A percentile compares a stretch with the other conserved stretches of the same genome.
Evolutionary conservation across 768 basidiomycete genomes (phyloP).

Genomic region (Dacryopinax primogenitus): DNA sequence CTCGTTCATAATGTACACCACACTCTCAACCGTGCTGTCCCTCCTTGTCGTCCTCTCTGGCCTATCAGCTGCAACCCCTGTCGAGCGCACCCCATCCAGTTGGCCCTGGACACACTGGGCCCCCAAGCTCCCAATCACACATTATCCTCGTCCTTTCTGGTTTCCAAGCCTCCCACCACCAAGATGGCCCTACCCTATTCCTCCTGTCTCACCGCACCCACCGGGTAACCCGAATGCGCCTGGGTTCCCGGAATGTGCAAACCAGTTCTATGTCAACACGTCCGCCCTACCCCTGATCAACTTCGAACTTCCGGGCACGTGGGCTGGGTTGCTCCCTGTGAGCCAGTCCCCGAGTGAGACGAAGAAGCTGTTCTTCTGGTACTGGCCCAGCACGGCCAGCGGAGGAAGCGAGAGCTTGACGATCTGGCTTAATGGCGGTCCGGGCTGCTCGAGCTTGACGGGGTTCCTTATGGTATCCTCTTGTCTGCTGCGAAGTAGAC

Average conservation of each 20-base stretch:
- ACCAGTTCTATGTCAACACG: constrained; percentile 10
- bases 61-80: neutral
- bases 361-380: constrained; percentile 14
- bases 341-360: neutral
- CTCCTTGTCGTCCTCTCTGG: neutral
- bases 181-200: neutral
- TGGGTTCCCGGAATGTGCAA: neutral
- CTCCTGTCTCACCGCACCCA: neutral
- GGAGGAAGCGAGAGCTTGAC: constrained; percentile 1
- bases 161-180: neutral
- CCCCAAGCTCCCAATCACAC: neutral
- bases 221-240: neutral
- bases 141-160: neutral
- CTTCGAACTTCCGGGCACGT: constrained; percentile 8
- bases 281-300: constrained; percentile 5
- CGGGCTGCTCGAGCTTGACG: constrained; percentile 9
- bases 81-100: neutral
- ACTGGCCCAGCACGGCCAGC: neutral
- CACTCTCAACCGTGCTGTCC: neutral
- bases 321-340: constrained; percentile 11
- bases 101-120: neutral
- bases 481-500: neutral
- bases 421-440: constrained; percentile 12
- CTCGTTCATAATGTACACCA: neutral
- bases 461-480: neutral